phyloP scores from a whole-genome alignment of 2,329 filamentous ascomycete species.

The Whalleya microplaca region DNA sequence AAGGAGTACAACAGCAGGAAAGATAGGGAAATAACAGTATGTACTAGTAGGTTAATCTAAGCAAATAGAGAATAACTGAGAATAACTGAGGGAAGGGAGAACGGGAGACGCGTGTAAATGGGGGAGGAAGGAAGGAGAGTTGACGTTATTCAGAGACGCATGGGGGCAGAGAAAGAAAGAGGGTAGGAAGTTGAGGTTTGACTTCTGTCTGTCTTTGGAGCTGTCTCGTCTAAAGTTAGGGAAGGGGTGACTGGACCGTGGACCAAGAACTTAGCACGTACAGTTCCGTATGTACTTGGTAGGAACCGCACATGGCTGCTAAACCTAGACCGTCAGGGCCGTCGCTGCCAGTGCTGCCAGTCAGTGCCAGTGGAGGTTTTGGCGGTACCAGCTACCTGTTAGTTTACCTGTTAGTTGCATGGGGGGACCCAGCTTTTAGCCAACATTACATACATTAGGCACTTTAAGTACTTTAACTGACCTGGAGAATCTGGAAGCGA shows the following conservation, averaged over 20 bases:
- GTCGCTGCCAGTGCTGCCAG: no score
- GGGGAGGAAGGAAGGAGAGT: constrained; percentile 28
- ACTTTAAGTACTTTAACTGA: not conserved
- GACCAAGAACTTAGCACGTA: not conserved
- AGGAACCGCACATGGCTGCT: not conserved
- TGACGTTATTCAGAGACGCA: constrained; percentile 39
- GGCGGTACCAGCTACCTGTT: not conserved
- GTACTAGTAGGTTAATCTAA: constrained; percentile 29
- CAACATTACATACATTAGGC: not conserved
- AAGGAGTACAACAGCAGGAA: constrained; percentile 30
- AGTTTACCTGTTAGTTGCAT: not conserved
- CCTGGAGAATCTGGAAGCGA: no score
- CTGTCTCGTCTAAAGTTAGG: constrained; percentile 6
- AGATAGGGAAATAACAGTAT: constrained; percentile 33
- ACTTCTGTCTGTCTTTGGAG: constrained; percentile 10
- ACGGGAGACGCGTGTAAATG: constrained; percentile 29
- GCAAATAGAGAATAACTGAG: constrained; percentile 35
- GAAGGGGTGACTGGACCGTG: not conserved
- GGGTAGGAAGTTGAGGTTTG: constrained; percentile 35
- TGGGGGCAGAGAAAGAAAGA: constrained; percentile 34
- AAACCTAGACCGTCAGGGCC: not conserved
- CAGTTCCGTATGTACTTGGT: not conserved
- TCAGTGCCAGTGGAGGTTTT: not conserved
- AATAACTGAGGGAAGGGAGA: constrained; percentile 35
- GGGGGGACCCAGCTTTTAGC: not conserved